Evolutionary conservation across 148 eudicot species (phyloP).

Genomic region (Diospyros lotus): DNA sequence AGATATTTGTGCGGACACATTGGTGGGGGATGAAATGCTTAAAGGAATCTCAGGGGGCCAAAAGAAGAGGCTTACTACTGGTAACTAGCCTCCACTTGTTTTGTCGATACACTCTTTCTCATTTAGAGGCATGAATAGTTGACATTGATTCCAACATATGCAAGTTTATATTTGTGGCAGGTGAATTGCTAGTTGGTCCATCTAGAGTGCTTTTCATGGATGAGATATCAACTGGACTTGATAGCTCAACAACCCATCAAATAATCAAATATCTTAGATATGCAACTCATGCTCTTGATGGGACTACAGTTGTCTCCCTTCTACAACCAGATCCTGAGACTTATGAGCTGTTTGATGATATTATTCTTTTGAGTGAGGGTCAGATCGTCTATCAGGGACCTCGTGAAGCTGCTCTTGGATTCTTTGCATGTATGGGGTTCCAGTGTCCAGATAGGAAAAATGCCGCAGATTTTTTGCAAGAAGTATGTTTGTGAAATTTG

Average conservation of each 20-base stretch:
- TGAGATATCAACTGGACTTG: conserved; percentile 93
- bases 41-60: conserved; percentile 98
- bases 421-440: conserved; percentile 81
- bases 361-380: conserved; percentile 78
- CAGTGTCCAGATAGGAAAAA: conserved; percentile 82
- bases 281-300: conserved; percentile 63
- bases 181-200: conserved; percentile 82
- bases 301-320: conserved; percentile 74
- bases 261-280: conserved; percentile 73
- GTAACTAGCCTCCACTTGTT: conserved; percentile 29
- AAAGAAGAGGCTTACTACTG: conserved; percentile 91
- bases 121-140: background rate
- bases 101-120: background rate
- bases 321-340: conserved; percentile 97
- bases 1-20: conserved; percentile 81
- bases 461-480: conserved; percentile 88
- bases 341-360: conserved; percentile 79
- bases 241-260: conserved; percentile 93
- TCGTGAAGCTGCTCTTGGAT: conserved; percentile 61
- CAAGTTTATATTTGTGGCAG: conserved; percentile 30
- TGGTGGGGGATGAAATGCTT: conserved; percentile 93
- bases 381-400: conserved; percentile 97
- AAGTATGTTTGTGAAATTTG: conserved; percentile 40
- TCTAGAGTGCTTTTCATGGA: conserved; percentile 85
- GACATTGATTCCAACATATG: background rate